A percentile compares a stretch with the other conserved stretches of the same genome.
Conservation (phyloP, 1,284 basidiomycete genomes). For the Pascua guehoae region DNA sequence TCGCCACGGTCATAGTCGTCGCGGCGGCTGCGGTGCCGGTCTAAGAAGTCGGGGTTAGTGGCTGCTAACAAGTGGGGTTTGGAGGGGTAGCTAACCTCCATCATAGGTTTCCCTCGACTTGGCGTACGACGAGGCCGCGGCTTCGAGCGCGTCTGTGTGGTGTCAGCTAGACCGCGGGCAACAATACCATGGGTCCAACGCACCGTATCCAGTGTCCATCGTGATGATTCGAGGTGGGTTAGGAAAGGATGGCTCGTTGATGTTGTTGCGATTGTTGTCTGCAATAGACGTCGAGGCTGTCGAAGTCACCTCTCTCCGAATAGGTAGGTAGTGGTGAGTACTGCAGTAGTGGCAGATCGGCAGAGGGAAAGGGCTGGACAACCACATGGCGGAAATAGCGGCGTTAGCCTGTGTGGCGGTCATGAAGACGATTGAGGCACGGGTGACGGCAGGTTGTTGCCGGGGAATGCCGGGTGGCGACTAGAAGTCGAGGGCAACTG, state of each 20-base stretch:
- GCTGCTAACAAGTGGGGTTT: not conserved
- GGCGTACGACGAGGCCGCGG: conserved; percentile 28
- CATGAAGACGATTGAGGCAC: too few species aligned
- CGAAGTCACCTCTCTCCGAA: too few species aligned
- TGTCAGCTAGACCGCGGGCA: not conserved
- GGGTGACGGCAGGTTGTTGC: too few species aligned
- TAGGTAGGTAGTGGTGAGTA: too few species aligned
- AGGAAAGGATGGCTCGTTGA: not conserved
- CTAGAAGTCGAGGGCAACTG: too few species aligned
- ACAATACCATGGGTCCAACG: not conserved
- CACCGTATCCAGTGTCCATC: conserved; percentile 37
- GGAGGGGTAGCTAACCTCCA: conserved; percentile 12
- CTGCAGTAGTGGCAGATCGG: too few species aligned
- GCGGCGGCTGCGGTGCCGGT: conserved; percentile 12
- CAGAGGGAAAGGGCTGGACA: too few species aligned
- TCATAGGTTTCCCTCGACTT: conserved; percentile 9
- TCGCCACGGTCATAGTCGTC: conserved; percentile 11
- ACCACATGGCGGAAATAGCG: too few species aligned
- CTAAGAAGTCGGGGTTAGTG: not conserved
- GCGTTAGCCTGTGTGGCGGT: too few species aligned
- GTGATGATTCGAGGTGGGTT: not conserved
- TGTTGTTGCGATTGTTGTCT: not conserved
- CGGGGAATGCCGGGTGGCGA: too few species aligned
- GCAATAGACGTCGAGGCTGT: too few species aligned
- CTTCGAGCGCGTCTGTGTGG: conserved; percentile 25